A percentile compares a stretch with the other conserved stretches of the same genome.
Evolutionary conservation across 768 basidiomycete species (phyloP).

Genomic region (Tricholoma terreum): DNA sequence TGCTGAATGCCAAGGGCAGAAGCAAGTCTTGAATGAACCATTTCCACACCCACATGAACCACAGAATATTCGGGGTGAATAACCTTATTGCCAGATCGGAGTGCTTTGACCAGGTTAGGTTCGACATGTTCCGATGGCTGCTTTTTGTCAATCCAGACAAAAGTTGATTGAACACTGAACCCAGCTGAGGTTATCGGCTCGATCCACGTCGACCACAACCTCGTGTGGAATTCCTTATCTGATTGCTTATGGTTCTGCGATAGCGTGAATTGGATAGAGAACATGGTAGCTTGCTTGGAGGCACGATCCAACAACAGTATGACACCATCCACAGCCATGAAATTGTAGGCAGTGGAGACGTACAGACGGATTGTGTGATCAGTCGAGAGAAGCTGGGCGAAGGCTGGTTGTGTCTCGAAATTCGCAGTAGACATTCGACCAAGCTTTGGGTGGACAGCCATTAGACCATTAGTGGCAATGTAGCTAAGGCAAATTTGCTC

Average conservation of each 20-base stretch:
- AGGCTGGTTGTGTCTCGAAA: slow-evolving; percentile 7
- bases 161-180: slow-evolving; percentile 13
- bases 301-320: slow-evolving; percentile 13
- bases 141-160: slow-evolving; percentile 15
- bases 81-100: slow-evolving; percentile 11
- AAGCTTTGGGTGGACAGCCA: slow-evolving; percentile 8
- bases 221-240: slow-evolving; percentile 10
- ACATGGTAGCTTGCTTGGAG: slow-evolving; percentile 9
- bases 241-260: slow-evolving; percentile 12
- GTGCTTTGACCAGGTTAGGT: slow-evolving; percentile 4
- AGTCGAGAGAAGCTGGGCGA: slow-evolving; percentile 5
- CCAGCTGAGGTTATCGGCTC: slow-evolving; percentile 7
- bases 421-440: slow-evolving; percentile 9
- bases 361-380: slow-evolving; percentile 10
- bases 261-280: slow-evolving; percentile 15
- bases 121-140: slow-evolving; percentile 8
- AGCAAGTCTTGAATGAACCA: slow-evolving; percentile 12
- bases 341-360: slow-evolving; percentile 13
- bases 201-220: slow-evolving; percentile 10
- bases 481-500: too few relatives aligned
- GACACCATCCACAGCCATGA: slow-evolving; percentile 15
- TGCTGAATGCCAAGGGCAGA: slow-evolving; percentile 8
- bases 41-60: slow-evolving; percentile 13
- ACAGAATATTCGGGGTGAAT: slow-evolving; percentile 10
- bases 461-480: slow-evolving; percentile 11